Percentiles rank a stretch among this genome's conserved stretches.
phyloP scores from a whole-genome alignment of 2,329 filamentous ascomycete genomes.

The Sporothrix schenckii region DNA sequence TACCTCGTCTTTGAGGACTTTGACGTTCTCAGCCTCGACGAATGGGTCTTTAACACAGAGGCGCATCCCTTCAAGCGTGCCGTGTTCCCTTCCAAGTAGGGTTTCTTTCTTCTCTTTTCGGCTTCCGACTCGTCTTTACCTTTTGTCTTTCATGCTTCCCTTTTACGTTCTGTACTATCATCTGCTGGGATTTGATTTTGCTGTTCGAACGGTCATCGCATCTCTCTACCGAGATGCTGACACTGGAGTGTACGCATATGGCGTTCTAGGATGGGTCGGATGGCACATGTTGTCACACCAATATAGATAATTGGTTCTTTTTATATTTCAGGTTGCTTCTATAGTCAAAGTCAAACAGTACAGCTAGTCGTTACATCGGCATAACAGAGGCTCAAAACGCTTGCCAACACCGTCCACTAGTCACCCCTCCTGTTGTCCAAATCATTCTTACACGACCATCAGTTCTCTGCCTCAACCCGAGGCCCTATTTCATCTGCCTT shows the following conservation, averaged over 20 bases:
- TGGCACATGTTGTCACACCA: not conserved
- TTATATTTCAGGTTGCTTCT: constrained; percentile 1
- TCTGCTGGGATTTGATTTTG: constrained; percentile 5
- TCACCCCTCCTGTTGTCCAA: not conserved
- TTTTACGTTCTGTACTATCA: not conserved
- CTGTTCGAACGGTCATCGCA: not conserved
- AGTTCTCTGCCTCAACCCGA: constrained; percentile 52
- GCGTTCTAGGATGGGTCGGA: constrained; percentile 19
- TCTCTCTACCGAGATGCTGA: not conserved
- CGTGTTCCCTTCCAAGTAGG: constrained; percentile 28
- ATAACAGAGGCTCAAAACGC: not conserved
- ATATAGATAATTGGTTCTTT: not conserved
- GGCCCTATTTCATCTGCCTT: constrained; percentile 63
- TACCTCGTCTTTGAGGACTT: constrained; percentile 65
- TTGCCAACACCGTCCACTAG: not conserved
- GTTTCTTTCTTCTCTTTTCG: too few relatives aligned
- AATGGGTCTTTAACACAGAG: constrained; percentile 64
- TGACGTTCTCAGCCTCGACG: constrained; percentile 61
- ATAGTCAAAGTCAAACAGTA: constrained; percentile 2
- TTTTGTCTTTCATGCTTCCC: not conserved
- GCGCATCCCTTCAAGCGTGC: constrained; percentile 54
- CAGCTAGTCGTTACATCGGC: not conserved
- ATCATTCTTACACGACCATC: not conserved
- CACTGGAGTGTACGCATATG: constrained; percentile 3
- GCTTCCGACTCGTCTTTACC: not conserved